Conservation (phyloP, 306 rosid genomes). For the Cajanus cajan region DNA sequence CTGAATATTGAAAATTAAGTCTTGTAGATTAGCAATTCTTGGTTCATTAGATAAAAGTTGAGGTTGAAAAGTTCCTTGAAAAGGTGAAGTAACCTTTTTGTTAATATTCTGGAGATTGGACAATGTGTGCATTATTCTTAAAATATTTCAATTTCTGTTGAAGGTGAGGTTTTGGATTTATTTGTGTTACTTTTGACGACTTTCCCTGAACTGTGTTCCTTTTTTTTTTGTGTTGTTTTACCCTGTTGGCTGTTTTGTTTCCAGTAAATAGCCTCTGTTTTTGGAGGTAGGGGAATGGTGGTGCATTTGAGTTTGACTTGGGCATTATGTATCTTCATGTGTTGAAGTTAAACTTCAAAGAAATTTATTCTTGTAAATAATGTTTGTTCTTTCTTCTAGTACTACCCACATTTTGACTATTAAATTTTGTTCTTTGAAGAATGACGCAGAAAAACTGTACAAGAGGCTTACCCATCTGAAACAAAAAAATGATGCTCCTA, state of each 20-base stretch:
- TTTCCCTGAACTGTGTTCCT: background rate
- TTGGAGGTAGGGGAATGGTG: background rate
- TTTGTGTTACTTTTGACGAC: background rate
- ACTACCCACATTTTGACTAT: background rate
- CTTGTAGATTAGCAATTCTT: background rate
- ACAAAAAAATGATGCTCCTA: constrained; percentile 34
- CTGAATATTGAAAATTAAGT: background rate
- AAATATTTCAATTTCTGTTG: background rate
- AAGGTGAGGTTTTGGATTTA: background rate
- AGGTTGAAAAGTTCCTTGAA: constrained; percentile 1
- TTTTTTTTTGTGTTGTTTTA: background rate
- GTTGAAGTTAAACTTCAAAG: background rate
- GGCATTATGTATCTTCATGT: background rate
- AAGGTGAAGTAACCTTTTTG: background rate
- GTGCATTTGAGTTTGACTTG: background rate
- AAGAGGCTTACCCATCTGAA: constrained; percentile 50
- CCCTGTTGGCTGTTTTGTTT: too few relatives aligned
- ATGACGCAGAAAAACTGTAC: constrained; percentile 64
- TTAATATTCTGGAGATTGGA: background rate
- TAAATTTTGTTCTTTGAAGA: constrained; percentile 43
- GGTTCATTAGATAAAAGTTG: background rate
- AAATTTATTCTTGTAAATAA: background rate
- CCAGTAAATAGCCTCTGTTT: background rate
- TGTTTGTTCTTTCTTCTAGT: constrained; percentile 9
- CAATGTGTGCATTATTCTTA: background rate